Percentiles rank a stretch among this genome's conserved stretches.
Conservation (phyloP, 768 basidiomycete species). For the Leccinellum luteum region DNA sequence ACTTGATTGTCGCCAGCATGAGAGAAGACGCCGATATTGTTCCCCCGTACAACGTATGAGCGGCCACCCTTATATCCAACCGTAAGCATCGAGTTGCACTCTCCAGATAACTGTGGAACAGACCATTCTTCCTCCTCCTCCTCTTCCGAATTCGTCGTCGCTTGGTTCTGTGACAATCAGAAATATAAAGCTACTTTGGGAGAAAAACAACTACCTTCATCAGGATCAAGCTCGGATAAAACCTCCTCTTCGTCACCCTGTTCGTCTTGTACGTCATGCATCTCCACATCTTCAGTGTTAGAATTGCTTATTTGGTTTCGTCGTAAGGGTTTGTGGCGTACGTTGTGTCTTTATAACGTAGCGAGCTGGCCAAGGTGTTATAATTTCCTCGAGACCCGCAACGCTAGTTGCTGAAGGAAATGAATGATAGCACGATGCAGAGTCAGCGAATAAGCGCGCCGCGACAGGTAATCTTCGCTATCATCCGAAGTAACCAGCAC, state of each 20-base stretch:
- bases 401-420: too few species aligned
- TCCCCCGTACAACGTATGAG: conserved; percentile 90
- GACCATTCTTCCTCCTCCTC: conserved; percentile 38
- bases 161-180: conserved; percentile 43
- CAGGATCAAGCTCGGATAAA: conserved; percentile 59
- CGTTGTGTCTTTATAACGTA: too few species aligned
- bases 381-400: too few species aligned
- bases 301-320: too few species aligned
- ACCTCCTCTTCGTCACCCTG: conserved; percentile 82
- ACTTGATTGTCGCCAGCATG: conserved; percentile 67
- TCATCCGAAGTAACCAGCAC: too few species aligned
- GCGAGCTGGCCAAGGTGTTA: too few species aligned
- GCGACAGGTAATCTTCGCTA: too few species aligned
- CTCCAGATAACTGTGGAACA: conserved; percentile 46
- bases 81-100: conserved; percentile 83
- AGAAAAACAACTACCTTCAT: conserved; percentile 46
- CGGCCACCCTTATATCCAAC: conserved; percentile 95
- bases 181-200: not conserved
- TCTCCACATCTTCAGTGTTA: conserved; percentile 80
- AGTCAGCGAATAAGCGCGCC: too few species aligned
- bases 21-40: conserved; percentile 88
- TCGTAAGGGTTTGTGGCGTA: too few species aligned
- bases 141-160: conserved; percentile 31
- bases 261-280: conserved; percentile 73
- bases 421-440: too few species aligned